These are phyloP conservation scores for Colletotrichum liriopes DNA, from an alignment of 2,329 filamentous ascomycete species.

Conservation along the genomic window DNA sequence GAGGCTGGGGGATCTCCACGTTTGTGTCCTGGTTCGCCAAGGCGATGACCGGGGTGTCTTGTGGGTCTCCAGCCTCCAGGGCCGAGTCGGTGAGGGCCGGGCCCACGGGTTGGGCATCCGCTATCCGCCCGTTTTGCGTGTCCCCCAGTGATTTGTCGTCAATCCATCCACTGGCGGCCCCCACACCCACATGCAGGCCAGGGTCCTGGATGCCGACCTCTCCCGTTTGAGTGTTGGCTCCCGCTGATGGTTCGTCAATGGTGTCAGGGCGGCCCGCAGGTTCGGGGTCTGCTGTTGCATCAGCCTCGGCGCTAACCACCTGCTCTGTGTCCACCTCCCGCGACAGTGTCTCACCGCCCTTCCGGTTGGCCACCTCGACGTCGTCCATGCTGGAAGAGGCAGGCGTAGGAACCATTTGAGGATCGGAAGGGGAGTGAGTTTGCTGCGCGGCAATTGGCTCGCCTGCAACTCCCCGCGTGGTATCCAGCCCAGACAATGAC, in stretches of 20 bases:
- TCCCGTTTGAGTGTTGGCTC: conserved; percentile 25
- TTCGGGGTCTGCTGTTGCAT: conserved; percentile 34
- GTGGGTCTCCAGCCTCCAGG: conserved; percentile 42
- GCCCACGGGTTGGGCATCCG: conserved; percentile 43
- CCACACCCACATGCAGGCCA: conserved; percentile 41
- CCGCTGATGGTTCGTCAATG: conserved; percentile 36
- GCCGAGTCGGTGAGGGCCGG: conserved; percentile 44
- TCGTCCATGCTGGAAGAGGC: conserved; percentile 7
- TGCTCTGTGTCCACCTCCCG: conserved; percentile 26
- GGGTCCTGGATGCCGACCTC: conserved; percentile 30
- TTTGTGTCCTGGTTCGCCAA: conserved; percentile 43
- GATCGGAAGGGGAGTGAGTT: conserved; percentile 19
- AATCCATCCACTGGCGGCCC: conserved; percentile 5
- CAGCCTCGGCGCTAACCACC: conserved; percentile 34
- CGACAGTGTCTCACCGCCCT: conserved; percentile 39
- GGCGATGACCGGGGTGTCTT: conserved; percentile 35
- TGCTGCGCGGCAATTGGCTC: conserved; percentile 16
- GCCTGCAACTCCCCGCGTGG: conserved; percentile 20
- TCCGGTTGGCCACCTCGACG: conserved; percentile 29
- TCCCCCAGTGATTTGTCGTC: conserved; percentile 42
- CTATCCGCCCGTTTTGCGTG: conserved; percentile 41
- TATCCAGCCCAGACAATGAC: conserved; percentile 33
- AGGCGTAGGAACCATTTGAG: conserved; percentile 12
- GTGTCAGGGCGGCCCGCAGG: conserved; percentile 32
- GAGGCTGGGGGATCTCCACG: conserved; percentile 43